Conservation (phyloP, 768 basidiomycete species). For the Pholiota conissans region DNA sequence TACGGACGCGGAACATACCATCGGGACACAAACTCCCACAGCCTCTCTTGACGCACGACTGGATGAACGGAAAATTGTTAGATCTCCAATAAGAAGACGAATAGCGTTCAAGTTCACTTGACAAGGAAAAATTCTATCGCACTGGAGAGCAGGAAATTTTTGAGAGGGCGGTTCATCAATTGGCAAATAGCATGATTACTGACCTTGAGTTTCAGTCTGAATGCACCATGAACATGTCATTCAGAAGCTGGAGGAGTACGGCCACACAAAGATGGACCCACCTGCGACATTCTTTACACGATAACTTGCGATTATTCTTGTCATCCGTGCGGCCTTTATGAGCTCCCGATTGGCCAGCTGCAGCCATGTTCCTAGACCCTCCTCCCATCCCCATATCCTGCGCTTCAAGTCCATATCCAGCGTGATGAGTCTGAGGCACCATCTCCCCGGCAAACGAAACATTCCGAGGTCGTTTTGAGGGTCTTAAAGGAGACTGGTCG, state of each 20-base stretch:
- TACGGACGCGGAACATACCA: constrained; percentile 31
- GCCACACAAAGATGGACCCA: constrained; percentile 16
- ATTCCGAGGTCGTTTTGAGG: constrained; percentile 33
- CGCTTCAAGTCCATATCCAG: no score
- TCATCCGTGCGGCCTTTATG: constrained; percentile 32
- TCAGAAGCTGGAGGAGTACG: background rate
- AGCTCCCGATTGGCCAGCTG: background rate
- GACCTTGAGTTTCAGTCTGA: constrained; percentile 51
- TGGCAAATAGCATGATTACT: constrained; percentile 2
- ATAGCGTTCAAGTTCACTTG: constrained; percentile 33
- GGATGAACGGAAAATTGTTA: background rate
- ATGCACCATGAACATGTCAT: constrained; percentile 1
- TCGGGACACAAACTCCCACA: constrained; percentile 65
- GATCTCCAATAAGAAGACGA: background rate
- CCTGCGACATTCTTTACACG: constrained; percentile 55
- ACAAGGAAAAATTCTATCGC: constrained; percentile 66
- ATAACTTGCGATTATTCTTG: constrained; percentile 43
- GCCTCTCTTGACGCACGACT: constrained; percentile 67
- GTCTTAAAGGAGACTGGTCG: constrained; percentile 18
- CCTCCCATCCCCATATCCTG: constrained; percentile 8
- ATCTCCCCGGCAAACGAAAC: constrained; percentile 17
- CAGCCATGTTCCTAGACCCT: background rate
- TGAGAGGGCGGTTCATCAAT: background rate
- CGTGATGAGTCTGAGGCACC: constrained; percentile 8
- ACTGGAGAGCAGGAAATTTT: constrained; percentile 31